Base-by-base conservation (phyloP, 768 basidiomycete species). In the Hydnomerulius pinastri region DNA sequence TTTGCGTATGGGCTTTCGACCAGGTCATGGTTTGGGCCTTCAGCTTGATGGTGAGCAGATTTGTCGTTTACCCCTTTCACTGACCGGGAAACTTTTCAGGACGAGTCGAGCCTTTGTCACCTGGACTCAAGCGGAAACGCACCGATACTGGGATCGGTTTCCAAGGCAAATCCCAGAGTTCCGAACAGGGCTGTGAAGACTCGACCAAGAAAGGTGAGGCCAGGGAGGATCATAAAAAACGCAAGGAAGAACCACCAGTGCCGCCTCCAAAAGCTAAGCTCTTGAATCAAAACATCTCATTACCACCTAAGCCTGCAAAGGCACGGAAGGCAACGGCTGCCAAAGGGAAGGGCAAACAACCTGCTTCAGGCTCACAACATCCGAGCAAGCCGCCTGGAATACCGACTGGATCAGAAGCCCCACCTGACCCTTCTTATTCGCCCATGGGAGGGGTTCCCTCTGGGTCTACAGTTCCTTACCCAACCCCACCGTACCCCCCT, bases 141-240 rank as follows among this genome's bases (percentile, higher is more conserved):
- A 24, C 20, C 11, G 55, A 53, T 20, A 43, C 51, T 30, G 55
- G 55, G 23, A 53, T 56, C 39, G 55, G 55, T 4, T 56, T 53
- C 5, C 54, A 42, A 24, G 41, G 43, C 15, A 29, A 7, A 25
- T 27, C 40, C 3, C 51, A 52, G 11, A 32, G n/a, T 35, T 42
- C 15, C 18, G 18, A 12, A 17, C 32, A 29, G 33, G 28, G 30
- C 8, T 33, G 9, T 24, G 21, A 21, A 10, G 28, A 27, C 13
- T 27, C 18, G 32, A 27, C 20, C 39, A 49, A 39, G n/a, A 43
- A 38, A n/a, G 29, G 18, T 37, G 38, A 50, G 29, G 32, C 27
- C 24, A 50, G 28, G 12, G 48, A 49, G 51, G 38, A 41, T 28
- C 32, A 33, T 30, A 55, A 51, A 46, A 55, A 39, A 29, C 46